Base-by-base conservation (phyloP, 2,329 filamentous ascomycete species). In the Cordyceps sp. region DNA sequence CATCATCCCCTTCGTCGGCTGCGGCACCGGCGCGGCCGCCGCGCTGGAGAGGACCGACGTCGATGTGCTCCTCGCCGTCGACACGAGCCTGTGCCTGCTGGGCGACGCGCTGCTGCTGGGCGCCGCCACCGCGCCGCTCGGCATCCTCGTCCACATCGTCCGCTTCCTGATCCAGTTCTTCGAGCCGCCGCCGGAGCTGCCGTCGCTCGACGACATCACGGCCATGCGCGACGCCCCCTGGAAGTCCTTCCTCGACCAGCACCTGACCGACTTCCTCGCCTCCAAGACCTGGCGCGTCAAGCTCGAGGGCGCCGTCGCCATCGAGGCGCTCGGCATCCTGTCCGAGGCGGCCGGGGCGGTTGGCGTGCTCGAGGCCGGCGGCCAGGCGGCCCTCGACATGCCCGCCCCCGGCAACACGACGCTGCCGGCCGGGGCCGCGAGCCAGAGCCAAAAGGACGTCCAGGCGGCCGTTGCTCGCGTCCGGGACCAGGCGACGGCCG, bases 1-100 rank as follows among this genome's bases (percentile, higher is more conserved):
- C n/a, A 26, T 34, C 16, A 14, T 34, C 10, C 33, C 33, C 4
- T 26, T 30, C 16, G 33, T 34, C 3, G 33, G 33, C 17, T 34
- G 33, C 13, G 28, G 10, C 10, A 18, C 23, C 12, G 9, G 22
- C 12, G 12, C 13, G 22, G 5, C 18, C 4, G 30, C 30, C 10
- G 12, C 10, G 20, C 8, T 7, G 20, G 23, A 18, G 12, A 9
- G n/a, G 15, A 26, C 13, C 16, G 16, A 14, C 9, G 3, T 18
- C 26, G 26, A 10, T n/a, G 26, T 5, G 3, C 14, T 26, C 15
- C 5, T 32, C 14, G 22, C 13, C 10, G 3, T 34, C 16, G 32
- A 34, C 23, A 26, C 21, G 14, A 14, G 19, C 12, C 17, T 34
- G 18, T 34, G 32, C 14, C 18, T 30, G 2, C 23, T 34, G 2